These are phyloP conservation scores for Tricholomella constricta DNA, from an alignment of 768 basidiomycete species.

Conservation along the genomic window DNA sequence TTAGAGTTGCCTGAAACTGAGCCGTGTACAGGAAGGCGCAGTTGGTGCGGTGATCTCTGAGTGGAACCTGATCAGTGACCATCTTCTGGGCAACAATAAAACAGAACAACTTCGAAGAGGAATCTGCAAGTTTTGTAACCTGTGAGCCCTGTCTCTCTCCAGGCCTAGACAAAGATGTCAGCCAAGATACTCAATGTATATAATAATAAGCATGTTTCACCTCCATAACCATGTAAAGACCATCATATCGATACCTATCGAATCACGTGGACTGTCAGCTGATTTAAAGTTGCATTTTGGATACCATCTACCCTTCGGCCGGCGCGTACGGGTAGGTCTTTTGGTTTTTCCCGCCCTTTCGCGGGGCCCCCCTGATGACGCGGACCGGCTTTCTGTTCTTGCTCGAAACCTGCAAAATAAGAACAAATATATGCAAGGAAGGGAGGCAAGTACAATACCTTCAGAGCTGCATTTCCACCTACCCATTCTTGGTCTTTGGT, in stretches of 20 bases:
- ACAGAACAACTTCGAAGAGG: conserved; percentile 16
- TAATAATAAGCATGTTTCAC: not conserved
- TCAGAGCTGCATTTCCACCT: conserved; percentile 21
- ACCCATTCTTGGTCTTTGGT: conserved; percentile 28
- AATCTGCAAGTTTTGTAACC: conserved; percentile 26
- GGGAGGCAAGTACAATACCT: conserved; percentile 4
- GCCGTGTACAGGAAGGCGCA: conserved; percentile 2
- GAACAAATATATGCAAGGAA: not conserved
- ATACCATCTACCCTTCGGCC: conserved; percentile 20
- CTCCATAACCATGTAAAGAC: conserved; percentile 23
- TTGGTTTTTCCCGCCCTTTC: not conserved
- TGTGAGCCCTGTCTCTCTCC: conserved; percentile 19
- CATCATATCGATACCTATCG: conserved; percentile 27
- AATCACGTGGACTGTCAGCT: not conserved
- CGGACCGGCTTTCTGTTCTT: conserved; percentile 34
- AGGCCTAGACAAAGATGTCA: conserved; percentile 10
- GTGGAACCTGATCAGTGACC: not conserved
- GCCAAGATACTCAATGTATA: not conserved
- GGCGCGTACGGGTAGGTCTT: conserved; percentile 22
- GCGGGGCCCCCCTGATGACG: conserved; percentile 35
- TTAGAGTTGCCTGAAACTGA: not conserved
- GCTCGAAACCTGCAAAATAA: conserved; percentile 26
- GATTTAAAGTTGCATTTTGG: not conserved
- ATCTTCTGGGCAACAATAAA: not conserved
- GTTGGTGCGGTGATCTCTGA: conserved; percentile 8